Evolutionary conservation across 441 rosid species (phyloP).

Genomic region (Flueggea neowawraea): DNA sequence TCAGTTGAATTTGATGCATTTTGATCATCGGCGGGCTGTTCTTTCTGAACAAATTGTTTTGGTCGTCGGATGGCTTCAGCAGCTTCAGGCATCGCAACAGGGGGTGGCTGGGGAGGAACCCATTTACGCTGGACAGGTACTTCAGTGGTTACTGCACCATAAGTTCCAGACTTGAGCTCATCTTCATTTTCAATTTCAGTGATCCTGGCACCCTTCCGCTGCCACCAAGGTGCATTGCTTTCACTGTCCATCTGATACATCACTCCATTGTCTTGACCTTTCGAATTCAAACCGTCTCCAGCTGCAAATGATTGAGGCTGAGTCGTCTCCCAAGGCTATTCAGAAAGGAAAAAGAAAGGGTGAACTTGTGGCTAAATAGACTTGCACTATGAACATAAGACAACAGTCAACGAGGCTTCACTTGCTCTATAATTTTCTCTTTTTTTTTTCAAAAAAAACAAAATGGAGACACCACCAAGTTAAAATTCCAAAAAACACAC

Average conservation of each 20-base stretch:
- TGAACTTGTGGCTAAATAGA: conserved; percentile 2
- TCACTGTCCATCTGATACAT: conserved; percentile 38
- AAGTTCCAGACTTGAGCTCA: conserved; percentile 27
- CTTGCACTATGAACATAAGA: no score
- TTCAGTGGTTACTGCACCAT: conserved; percentile 35
- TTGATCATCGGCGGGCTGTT: conserved; percentile 44
- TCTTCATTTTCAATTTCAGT: conserved; percentile 59
- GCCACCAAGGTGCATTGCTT: conserved; percentile 64
- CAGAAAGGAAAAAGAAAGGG: conserved; percentile 8
- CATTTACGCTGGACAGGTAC: conserved; percentile 56
- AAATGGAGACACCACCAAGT: no score
- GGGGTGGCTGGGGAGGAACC: conserved; percentile 97
- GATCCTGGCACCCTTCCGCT: conserved; percentile 56
- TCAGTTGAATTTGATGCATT: conserved; percentile 30
- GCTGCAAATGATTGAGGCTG: conserved; percentile 29
- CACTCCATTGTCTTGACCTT: conserved; percentile 38
- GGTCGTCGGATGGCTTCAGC: conserved; percentile 91
- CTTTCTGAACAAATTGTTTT: conserved; percentile 49
- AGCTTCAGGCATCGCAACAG: conserved; percentile 87
- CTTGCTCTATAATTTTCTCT: no score
- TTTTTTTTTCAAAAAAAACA: neutral
- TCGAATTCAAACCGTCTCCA: conserved; percentile 33
- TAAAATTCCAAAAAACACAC: conserved; percentile 30
- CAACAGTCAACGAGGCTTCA: no score
- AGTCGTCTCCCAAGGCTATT: conserved; percentile 79